phyloP scores from a whole-genome alignment of 129 eudicot species.

The Silybum marianum region DNA sequence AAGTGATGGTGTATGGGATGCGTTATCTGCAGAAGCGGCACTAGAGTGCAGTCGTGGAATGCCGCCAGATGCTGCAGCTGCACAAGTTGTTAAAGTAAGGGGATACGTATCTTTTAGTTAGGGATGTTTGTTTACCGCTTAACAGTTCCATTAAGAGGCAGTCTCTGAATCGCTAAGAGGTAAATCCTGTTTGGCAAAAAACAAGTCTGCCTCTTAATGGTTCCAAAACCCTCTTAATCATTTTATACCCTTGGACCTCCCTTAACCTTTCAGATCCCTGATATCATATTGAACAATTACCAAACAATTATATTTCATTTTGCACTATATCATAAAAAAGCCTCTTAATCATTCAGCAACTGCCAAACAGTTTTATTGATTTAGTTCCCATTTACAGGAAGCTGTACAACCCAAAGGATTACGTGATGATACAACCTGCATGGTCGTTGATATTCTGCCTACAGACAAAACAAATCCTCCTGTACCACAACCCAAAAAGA shows the following conservation, averaged over 20 bases:
- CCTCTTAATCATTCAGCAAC: neutral
- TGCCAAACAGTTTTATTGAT: neutral
- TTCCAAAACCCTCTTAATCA: no score
- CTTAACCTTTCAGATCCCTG: no score
- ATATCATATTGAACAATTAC: no score
- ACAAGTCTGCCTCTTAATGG: no score
- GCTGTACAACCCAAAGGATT: conserved; percentile 87
- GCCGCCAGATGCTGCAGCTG: conserved; percentile 94
- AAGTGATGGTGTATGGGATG: conserved; percentile 99
- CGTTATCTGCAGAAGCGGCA: conserved; percentile 78
- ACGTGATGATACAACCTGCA: conserved; percentile 96
- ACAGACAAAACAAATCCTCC: conserved; percentile 72
- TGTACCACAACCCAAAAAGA: conserved; percentile 69
- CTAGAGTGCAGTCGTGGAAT: conserved; percentile 83
- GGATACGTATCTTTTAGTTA: neutral
- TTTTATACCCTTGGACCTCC: no score
- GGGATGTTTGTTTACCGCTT: neutral
- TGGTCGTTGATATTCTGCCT: conserved; percentile 80
- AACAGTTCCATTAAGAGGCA: no score
- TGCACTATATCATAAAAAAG: no score
- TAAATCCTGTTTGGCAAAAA: no score
- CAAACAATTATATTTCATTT: no score
- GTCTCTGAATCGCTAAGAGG: no score
- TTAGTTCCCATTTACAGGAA: conserved; percentile 50
- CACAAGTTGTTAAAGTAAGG: conserved; percentile 86